Evolutionary conservation across 768 basidiomycete species (phyloP).

Genomic region (Kwoniella bestiolae): DNA sequence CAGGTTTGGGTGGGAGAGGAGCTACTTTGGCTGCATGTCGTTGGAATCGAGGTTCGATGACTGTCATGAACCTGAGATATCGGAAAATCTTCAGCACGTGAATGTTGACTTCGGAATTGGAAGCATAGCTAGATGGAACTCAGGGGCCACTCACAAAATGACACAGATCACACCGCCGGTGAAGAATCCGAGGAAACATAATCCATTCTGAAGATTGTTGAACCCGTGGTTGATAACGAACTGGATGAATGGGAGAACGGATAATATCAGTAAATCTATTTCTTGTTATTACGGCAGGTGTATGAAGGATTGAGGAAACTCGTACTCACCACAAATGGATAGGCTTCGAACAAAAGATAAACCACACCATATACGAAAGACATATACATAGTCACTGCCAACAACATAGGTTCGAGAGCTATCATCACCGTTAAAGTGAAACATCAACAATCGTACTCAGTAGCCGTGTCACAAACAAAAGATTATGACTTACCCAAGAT

Average conservation of each 20-base stretch:
- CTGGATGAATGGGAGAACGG: conserved; percentile 27
- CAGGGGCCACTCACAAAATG: conserved; percentile 39
- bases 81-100: too few species aligned
- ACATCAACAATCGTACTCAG: too few species aligned
- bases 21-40: conserved; percentile 43
- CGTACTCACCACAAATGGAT: conserved; percentile 33
- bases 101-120: too few species aligned
- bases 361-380: conserved; percentile 53
- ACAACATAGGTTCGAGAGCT: conserved; percentile 55
- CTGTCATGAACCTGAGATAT: conserved; percentile 56
- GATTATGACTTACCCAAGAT: conserved; percentile 42
- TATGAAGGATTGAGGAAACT: too few species aligned
- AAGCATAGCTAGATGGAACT: too few species aligned
- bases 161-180: conserved; percentile 49
- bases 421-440: background rate
- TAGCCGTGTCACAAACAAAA: too few species aligned
- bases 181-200: conserved; percentile 58
- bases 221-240: conserved; percentile 56
- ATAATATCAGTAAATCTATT: background rate
- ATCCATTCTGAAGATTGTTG: conserved; percentile 53
- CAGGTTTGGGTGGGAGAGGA: conserved; percentile 50
- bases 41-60: conserved; percentile 57
- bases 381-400: conserved; percentile 59
- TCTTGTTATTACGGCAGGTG: too few species aligned
- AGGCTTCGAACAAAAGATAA: conserved; percentile 58